Base-by-base conservation (phyloP, 805 yeast species). In the Nematodospora valgi region DNA sequence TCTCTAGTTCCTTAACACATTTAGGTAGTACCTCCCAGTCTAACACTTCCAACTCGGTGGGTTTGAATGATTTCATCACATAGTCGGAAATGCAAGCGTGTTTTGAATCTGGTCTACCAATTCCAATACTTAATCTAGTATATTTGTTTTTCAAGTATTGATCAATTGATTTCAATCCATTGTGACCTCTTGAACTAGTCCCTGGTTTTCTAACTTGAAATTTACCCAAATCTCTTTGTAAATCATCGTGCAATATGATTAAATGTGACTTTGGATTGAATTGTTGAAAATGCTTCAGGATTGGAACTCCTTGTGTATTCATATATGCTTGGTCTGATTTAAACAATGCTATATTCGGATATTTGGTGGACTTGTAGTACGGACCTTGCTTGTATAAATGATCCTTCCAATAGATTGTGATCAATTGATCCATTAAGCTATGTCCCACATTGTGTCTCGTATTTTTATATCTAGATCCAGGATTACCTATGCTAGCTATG, bases 361-460 rank as follows among this genome's bases (percentile, higher is more conserved):
- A 40, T 23, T 45, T 44, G 19, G 34, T 52, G 39, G 43, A 48
- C 27, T 36, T 47, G 19, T 37, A 43, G 5, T 32, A 32, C 10
- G 32, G 25, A 7, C 17, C 12, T 5, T 13, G 14, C 7, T 30
- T 19, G n/a, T 17, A n/a, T 28, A 39, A 33, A 26, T 53, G 58
- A n/a, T 38, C 35, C 16, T 37, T 25, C 64, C 65, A 61, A 25
- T 47, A 47, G 12, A 41, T 44, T 1, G 38, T 29, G 5, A 48
- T 49, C 18, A 64, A 36, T 44, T 51, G 46, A 40, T 63, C 56
- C 23, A 79, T 64, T 24, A 79, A 58, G 32, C 69, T 52, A 43
- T 84, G 85, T 1, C 95, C 96, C 0, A 80, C 86, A 40, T 82
- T 86, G 51, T 87, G 96, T 23, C 95, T 64, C 0, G 95, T 83